Base-by-base conservation (phyloP, 2,329 filamentous ascomycete species). In the Diplodia intermedia region DNA sequence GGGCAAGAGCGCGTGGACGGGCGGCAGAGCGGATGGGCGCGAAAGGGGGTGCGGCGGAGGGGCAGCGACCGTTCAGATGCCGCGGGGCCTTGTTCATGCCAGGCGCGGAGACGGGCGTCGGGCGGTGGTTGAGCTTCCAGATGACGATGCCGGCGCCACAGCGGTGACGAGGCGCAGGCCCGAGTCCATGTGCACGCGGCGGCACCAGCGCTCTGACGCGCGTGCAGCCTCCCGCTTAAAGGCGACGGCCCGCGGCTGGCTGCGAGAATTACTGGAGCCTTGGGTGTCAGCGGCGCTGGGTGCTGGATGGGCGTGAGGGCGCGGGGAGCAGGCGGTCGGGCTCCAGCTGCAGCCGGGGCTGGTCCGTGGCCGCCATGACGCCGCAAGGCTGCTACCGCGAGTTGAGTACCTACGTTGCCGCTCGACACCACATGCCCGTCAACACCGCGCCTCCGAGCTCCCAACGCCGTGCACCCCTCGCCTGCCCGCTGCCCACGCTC, bases 121-220 rank as follows among this genome's bases (percentile, higher is more conserved):
- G 55, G 52, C 38, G 49, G 36, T 52, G 57, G 36, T 67, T 40
- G 40, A 68, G 54, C 54, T 65, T 66, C 38, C 57, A 65, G 49
- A 62, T 54, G 57, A 54, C 55, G 65, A 55, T 53, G 52, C n/a
- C 40, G 56, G 61, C 69, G 66, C 60, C 65, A 68, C 47, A 49
- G 67, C 49, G 38, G 69, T 47, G 60, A 63, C 60, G 60, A 63
- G 40, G 60, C 57, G 47, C 60, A 63, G 60, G 43, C 60, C 47
- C 47, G 11, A 26, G 11, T 36, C 50, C 9, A 52, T 52, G 60
- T 49, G 47, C 60, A 63, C 18, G 47, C 60, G 43, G 26, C 56
- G 31, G 40, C 43, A 63, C 47, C 43, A 23, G 60, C 60, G n/a
- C 23, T 31, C 15, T 31, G 60, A 63, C 60, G 60, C 60, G 60